phyloP scores from a whole-genome alignment of 106 monocot genomes.

The Platanthera guangdongensis region DNA sequence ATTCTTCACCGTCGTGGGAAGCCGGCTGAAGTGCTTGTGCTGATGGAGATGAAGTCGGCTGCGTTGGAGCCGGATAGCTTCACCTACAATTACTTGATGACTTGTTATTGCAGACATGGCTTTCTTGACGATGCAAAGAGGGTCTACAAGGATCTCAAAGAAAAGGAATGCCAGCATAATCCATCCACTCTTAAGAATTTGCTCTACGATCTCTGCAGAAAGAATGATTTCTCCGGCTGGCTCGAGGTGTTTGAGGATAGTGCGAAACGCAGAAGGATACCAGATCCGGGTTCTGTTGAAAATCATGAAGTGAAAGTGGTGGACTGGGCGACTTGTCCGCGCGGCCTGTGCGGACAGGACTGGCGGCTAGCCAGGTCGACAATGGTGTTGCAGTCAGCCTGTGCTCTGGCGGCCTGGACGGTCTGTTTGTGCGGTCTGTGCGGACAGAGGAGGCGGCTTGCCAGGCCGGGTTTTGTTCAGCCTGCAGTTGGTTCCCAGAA shows the following conservation, averaged over 20 bases:
- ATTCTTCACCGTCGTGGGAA: conserved; percentile 1
- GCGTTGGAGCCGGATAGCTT: conserved; percentile 42
- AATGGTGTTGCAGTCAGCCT: no score
- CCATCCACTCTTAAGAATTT: conserved; percentile 30
- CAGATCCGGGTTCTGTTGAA: conserved; percentile 54
- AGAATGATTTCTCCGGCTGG: conserved; percentile 28
- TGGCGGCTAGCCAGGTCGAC: no score
- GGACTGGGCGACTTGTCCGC: no score
- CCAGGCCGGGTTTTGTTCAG: no score
- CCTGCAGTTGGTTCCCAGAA: no score
- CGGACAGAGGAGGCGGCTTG: no score
- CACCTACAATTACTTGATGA: conserved; percentile 44
- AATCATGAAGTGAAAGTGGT: no score
- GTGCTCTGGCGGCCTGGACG: no score
- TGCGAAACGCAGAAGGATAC: conserved; percentile 33
- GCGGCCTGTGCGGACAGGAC: no score
- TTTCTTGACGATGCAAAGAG: conserved; percentile 37
- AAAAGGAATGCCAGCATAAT: conserved; percentile 30
- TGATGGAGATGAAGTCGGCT: conserved; percentile 34
- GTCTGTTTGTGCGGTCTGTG: no score
- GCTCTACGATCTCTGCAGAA: conserved; percentile 30
- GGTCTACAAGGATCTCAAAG: conserved; percentile 31
- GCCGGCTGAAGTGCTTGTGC: conserved; percentile 18
- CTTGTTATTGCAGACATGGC: conserved; percentile 37
- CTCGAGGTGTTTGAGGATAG: conserved; percentile 42